Base-by-base conservation (phyloP, 2,329 filamentous ascomycete species). In the Neospermospora avenae region DNA sequence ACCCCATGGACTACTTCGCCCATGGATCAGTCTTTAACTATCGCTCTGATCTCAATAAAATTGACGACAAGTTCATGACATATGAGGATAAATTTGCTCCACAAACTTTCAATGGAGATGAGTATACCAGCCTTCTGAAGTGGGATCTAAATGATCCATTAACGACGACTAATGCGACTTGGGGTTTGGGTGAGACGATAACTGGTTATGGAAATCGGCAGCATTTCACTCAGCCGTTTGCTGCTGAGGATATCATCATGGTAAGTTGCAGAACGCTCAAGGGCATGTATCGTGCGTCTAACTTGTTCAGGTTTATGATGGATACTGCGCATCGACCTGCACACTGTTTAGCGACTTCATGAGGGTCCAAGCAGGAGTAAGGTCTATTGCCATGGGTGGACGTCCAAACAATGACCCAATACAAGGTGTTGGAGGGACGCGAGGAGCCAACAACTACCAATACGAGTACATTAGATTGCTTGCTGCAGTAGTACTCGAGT, bases 381-480 rank as follows among this genome's bases (percentile, higher is more conserved):
- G 80, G 63, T 82, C 80, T 42, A 76, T 87, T 51, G 77, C 77
- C 0, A 75, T 85, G 20, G 86, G 87, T 18, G 87, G 87, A 2
- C 80, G 82, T 0, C 81, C 85, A 0, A 73, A 74, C 14, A 68
- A 76, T 1, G 74, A 73, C 0, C 79, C 81, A 1, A 88, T 87
- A 75, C 84, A 88, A 74, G 80, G 78, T 4, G 77, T 87, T n/a
- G 84, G 85, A 16, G 86, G 86, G 18, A 80, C 83, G 42, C 84
- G 86, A 67, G 86, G 86, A 42, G 74, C 75, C 0, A 77, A 80
- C 49, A 66, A 62, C 54, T 68, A 63, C 44, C 54, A 34, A 24
- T 67, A 65, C 24, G 44, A 48, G 5, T 65, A 64, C n/a, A 63
- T 66, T 14, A 18, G 54, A 5, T 52, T 55, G n/a, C 52, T 66